Evolutionary conservation across 441 rosid species (phyloP).

Genomic region (Euphorbia celastroides): DNA sequence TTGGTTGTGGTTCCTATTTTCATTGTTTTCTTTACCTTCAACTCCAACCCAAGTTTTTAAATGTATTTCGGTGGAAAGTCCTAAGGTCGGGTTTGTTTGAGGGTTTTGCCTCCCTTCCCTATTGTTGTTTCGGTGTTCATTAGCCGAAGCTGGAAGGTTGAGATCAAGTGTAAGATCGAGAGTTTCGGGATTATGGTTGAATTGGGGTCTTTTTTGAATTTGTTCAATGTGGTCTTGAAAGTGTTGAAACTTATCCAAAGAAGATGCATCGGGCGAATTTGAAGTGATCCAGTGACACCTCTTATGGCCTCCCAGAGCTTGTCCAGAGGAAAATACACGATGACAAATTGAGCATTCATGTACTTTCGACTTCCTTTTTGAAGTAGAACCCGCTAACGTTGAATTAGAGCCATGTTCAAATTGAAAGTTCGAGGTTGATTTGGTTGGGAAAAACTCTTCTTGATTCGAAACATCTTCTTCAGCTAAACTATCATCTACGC

Average conservation of each 20-base stretch:
- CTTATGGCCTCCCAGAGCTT: slow-evolving; percentile 94
- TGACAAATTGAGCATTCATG: slow-evolving; percentile 93
- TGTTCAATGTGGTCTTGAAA: slow-evolving; percentile 43
- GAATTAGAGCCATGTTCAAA: slow-evolving; percentile 32
- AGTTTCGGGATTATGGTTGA: slow-evolving; percentile 26
- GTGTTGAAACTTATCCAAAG: slow-evolving; percentile 45
- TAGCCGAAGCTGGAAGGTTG: slow-evolving; percentile 39
- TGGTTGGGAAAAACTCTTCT: slow-evolving; percentile 32
- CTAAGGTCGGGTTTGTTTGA: slow-evolving; percentile 10
- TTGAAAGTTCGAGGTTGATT: slow-evolving; percentile 30
- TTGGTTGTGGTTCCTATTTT: slow-evolving; percentile 14
- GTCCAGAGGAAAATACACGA: slow-evolving; percentile 86
- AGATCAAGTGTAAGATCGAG: slow-evolving; percentile 47
- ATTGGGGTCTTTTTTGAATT: slow-evolving; percentile 37
- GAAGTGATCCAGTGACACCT: slow-evolving; percentile 97
- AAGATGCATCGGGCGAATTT: slow-evolving; percentile 41
- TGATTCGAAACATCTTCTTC: slow-evolving; percentile 48
- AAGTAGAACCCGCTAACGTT: slow-evolving; percentile 25
- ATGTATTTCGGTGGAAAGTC: slow-evolving; percentile 31
- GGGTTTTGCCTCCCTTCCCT: neutral
- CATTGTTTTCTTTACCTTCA: slow-evolving; percentile 28
- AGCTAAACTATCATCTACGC: slow-evolving; percentile 31
- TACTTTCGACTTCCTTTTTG: slow-evolving; percentile 63
- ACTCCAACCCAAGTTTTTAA: slow-evolving; percentile 37
- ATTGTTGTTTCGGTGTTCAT: neutral